These are phyloP conservation scores for Boletus coccyginus DNA, from an alignment of 768 basidiomycete genomes.

Conservation along the genomic window DNA sequence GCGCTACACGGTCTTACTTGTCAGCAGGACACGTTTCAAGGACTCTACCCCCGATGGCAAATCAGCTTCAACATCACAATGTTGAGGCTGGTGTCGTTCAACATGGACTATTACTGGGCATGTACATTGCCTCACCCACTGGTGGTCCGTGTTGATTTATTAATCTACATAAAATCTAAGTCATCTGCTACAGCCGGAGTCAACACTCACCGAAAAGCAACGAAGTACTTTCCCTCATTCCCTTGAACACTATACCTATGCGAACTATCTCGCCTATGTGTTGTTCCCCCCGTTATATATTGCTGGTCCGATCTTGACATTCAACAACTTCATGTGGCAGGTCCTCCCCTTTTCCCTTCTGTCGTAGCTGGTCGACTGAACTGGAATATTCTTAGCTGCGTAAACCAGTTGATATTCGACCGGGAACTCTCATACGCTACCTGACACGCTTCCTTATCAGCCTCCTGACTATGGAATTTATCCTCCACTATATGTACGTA, in stretches of 20 bases:
- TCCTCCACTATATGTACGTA: conserved; percentile 94
- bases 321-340: conserved; percentile 95
- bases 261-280: conserved; percentile 79
- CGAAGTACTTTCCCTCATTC: conserved; percentile 57
- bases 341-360: conserved; percentile 38
- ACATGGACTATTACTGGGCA: conserved; percentile 92
- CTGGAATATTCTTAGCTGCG: conserved; percentile 46
- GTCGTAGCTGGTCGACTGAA: background rate
- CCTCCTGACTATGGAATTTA: conserved; percentile 83
- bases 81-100: conserved; percentile 90
- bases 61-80: conserved; percentile 95
- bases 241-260: conserved; percentile 58
- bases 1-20: conserved; percentile 6
- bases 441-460: conserved; percentile 68
- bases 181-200: conserved; percentile 22
- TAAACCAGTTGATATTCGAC: conserved; percentile 48
- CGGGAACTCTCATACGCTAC: conserved; percentile 49
- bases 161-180: conserved; percentile 1
- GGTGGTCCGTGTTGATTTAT: conserved; percentile 38
- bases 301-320: conserved; percentile 93
- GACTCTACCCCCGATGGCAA: conserved; percentile 90
- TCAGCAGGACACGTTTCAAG: conserved; percentile 61
- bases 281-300: conserved; percentile 94
- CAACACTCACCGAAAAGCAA: conserved; percentile 52
- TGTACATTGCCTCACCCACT: conserved; percentile 36